Evolutionary conservation across 2,329 filamentous ascomycete species (phyloP).

Genomic region (Ilyonectria robusta): DNA sequence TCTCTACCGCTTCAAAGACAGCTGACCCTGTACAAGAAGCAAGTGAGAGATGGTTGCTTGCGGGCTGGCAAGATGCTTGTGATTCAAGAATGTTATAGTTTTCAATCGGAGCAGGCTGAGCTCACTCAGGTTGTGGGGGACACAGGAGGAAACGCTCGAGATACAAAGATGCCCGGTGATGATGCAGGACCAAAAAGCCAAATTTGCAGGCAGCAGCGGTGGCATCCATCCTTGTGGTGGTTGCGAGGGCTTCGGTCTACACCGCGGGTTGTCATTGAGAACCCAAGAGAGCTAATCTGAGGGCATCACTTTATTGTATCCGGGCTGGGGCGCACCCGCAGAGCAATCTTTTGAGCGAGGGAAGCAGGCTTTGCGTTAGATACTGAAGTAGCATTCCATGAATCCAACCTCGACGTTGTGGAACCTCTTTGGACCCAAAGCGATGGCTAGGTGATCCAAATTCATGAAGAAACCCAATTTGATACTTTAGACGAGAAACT

Average conservation of each 20-base stretch:
- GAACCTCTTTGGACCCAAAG: background rate
- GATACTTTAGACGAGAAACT: conserved; percentile 21
- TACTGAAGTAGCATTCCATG: background rate
- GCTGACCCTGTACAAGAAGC: background rate
- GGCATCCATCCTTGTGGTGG: conserved; percentile 31
- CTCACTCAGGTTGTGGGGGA: conserved; percentile 11
- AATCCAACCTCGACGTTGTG: background rate
- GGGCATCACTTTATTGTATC: conserved; percentile 52
- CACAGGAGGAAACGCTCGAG: conserved; percentile 7
- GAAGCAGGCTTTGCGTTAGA: background rate
- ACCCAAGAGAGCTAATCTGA: conserved; percentile 72
- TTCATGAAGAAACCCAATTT: conserved; percentile 12
- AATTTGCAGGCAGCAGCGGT: conserved; percentile 67
- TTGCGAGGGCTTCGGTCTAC: conserved; percentile 26
- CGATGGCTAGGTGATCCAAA: background rate
- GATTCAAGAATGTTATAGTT: conserved; percentile 61
- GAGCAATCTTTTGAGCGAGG: background rate
- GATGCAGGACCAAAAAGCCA: conserved; percentile 70
- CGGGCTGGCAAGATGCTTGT: conserved; percentile 39
- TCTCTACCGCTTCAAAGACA: background rate
- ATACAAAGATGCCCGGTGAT: conserved; percentile 60
- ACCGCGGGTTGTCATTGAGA: conserved; percentile 65
- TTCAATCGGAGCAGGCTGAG: conserved; percentile 67
- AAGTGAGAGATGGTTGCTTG: background rate
- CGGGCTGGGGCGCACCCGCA: background rate